A percentile compares a stretch with the other conserved stretches of the same genome.
Evolutionary conservation across 331 rosid genomes (phyloP).

Genomic region (Pyrus hybrid): DNA sequence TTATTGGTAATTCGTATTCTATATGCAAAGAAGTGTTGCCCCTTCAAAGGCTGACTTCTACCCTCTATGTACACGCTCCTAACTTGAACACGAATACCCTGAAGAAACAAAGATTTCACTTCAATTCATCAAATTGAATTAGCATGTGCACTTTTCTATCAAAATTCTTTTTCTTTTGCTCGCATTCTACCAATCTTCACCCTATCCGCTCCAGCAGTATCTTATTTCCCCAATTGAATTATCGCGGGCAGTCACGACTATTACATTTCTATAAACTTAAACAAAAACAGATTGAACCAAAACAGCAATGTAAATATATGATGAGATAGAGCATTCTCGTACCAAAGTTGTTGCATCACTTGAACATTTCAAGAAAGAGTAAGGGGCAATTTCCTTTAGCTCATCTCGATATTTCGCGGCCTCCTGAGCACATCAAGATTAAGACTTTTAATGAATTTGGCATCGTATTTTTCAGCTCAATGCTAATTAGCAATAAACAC

Average conservation of each 20-base stretch:
- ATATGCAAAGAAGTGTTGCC: constrained; percentile 79
- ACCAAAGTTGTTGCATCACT: constrained; percentile 93
- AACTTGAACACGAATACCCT: constrained; percentile 96
- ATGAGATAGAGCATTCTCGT: constrained; percentile 6
- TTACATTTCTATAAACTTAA: too few species aligned
- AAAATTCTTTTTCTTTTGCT: background rate
- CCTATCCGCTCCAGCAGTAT: background rate
- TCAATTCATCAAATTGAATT: background rate
- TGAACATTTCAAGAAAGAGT: constrained; percentile 74
- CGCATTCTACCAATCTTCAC: background rate
- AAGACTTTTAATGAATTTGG: background rate
- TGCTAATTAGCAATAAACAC: background rate
- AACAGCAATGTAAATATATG: background rate
- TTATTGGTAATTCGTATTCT: constrained; percentile 83
- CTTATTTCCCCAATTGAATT: background rate
- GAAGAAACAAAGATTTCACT: constrained; percentile 19
- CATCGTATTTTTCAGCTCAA: background rate
- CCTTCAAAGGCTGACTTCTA: constrained; percentile 81
- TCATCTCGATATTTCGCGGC: constrained; percentile 85
- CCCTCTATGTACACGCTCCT: constrained; percentile 88
- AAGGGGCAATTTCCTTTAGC: constrained; percentile 68
- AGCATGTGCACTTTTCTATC: background rate
- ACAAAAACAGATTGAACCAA: background rate
- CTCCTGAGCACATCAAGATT: constrained; percentile 35
- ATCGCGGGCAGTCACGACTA: background rate